Base-by-base conservation (phyloP, 495 filamentous ascomycete species). In the Xylaria grammica region DNA sequence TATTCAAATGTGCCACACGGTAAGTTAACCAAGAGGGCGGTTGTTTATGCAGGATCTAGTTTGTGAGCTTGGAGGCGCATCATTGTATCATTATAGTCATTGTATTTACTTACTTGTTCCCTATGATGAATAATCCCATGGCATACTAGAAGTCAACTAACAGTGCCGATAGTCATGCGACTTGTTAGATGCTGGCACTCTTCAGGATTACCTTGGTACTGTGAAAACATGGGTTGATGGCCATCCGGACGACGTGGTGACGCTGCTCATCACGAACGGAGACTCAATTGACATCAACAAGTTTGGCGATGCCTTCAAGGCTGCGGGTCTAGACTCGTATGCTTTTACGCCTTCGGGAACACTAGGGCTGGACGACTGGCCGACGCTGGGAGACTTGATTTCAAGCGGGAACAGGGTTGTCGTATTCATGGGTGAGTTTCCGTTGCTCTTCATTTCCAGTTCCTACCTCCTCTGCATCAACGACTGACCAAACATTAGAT, bases 221-320 rank as follows among this genome's bases (percentile, higher is more conserved):
- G 86, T 96, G 46, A 80, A 81, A 38, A 67, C 68, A 22, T 96
- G 92, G 91, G 79, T 96, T 26, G 75, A 79, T n/a, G 74, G 71
- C 3, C 83, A 96, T 68, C 87, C 89, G 2, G 90, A 90, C 71
- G 91, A 96, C 61, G 87, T 96, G 3, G 83, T 96, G 22, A 94
- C 91, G 4, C 81, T 95, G 45, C 79, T 96, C 9, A 85, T 96
- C 56, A 90, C 88, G 17, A 96, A 96, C 72, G 82, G 76, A 46
- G 90, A 93, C 72, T 83, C 79, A 56, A 81, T 87, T 19, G 70
- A 77, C 19, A 86, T 91, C 17, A 77, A 72, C 17, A 84, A 86
- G 56, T 94, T 86, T 73, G 84, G 76, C 17, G 74, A 67, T 1
- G 82, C 86, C 3, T 83, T 95, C 61, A 67, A 84, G 52, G 79